phyloP scores from a whole-genome alignment of 495 filamentous ascomycete species.

The Daldinia caldariorum region DNA sequence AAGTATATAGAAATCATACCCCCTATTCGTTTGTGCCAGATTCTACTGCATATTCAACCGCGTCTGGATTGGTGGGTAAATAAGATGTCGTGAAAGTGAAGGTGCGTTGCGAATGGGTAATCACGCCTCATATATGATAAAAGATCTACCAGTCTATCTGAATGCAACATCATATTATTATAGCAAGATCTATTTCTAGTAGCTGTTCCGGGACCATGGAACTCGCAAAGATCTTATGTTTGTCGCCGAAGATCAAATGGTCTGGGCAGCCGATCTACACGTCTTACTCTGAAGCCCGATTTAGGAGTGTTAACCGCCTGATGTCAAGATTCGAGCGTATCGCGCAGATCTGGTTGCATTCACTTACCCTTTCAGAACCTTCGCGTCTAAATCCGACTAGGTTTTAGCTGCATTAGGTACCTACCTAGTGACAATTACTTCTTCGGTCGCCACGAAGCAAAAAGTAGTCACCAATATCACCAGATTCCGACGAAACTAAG shows the following conservation, averaged over 20 bases:
- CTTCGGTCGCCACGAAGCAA: neutral
- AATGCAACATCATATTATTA: constrained; percentile 2
- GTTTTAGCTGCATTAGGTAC: neutral
- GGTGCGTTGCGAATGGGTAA: too few species aligned
- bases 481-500: neutral
- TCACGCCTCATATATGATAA: too few species aligned
- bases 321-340: constrained; percentile 9
- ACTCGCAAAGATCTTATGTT: neutral
- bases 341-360: constrained; percentile 3
- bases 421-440: neutral
- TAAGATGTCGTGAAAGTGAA: neutral
- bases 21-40: constrained; percentile 12
- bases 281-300: neutral
- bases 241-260: neutral
- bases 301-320: constrained; percentile 5
- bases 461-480: neutral
- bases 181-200: constrained; percentile 2
- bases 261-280: neutral
- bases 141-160: too few species aligned
- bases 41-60: constrained; percentile 2
- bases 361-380: neutral
- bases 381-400: neutral
- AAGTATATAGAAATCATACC: constrained; percentile 10
- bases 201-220: neutral
- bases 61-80: neutral